These are phyloP conservation scores for Xerophyta viscosa DNA, from an alignment of 106 monocot species.

Conservation along the genomic window DNA sequence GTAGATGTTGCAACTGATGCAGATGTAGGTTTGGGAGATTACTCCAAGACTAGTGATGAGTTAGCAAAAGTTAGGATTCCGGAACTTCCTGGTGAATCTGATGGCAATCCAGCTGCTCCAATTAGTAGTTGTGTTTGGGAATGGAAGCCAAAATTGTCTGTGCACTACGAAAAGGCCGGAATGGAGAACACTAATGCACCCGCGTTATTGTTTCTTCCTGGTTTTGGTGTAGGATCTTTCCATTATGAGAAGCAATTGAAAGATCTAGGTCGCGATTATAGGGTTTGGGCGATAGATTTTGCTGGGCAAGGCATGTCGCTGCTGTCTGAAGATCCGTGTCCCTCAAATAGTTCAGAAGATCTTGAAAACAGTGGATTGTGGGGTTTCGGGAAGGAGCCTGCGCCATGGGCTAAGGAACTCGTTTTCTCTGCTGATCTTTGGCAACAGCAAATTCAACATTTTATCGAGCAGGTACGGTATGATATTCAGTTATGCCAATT, in stretches of 20 bases:
- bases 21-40: conserved; percentile 15
- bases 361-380: conserved; percentile 16
- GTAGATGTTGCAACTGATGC: conserved; percentile 15
- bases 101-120: conserved; percentile 24
- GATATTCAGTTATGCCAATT: background rate
- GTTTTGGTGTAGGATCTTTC: conserved; percentile 89
- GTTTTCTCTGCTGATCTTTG: conserved; percentile 84
- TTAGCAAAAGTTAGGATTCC: conserved; percentile 37
- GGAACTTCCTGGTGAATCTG: conserved; percentile 26
- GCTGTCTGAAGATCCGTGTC: conserved; percentile 71
- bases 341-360: conserved; percentile 1
- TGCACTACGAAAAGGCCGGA: conserved; percentile 87
- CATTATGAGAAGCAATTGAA: conserved; percentile 94
- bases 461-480: conserved; percentile 63
- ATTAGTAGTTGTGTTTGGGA: conserved; percentile 78
- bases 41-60: conserved; percentile 15
- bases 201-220: conserved; percentile 76
- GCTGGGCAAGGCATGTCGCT: conserved; percentile 86
- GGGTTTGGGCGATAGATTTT: conserved; percentile 91
- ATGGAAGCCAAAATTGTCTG: conserved; percentile 72
- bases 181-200: conserved; percentile 51
- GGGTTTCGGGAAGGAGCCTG: conserved; percentile 84
- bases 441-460: conserved; percentile 82
- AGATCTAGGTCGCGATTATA: conserved; percentile 83
- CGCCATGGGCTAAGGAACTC: conserved; percentile 81